Evolutionary conservation across 345 rosid species (phyloP).

Genomic region (Psidium friedrichsthalianum): DNA sequence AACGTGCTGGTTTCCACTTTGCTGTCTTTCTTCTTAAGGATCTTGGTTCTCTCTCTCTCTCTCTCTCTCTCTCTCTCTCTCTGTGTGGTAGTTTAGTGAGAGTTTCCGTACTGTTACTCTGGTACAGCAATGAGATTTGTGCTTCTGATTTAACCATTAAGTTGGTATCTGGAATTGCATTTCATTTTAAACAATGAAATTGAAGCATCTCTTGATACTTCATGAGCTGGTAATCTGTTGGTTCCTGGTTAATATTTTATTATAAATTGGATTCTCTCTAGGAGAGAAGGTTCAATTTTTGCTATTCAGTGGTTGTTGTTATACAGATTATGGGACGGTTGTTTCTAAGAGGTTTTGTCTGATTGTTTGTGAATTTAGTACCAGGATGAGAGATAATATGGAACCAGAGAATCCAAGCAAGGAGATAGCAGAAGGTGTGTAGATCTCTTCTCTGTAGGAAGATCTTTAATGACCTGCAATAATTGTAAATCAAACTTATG

Average conservation of each 20-base stretch:
- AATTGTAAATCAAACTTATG: neutral
- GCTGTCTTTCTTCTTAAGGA: neutral
- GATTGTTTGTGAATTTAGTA: neutral
- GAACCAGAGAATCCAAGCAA: neutral
- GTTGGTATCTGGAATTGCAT: neutral
- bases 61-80: neutral
- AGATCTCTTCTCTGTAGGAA: neutral
- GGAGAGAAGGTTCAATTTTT: neutral
- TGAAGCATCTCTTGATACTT: neutral
- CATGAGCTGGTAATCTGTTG: neutral
- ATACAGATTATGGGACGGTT: neutral
- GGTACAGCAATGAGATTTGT: neutral
- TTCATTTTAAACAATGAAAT: neutral
- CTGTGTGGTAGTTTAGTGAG: neutral
- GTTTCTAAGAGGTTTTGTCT: neutral
- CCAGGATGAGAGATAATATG: neutral
- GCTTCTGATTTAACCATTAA: neutral
- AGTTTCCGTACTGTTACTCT: neutral
- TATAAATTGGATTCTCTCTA: neutral
- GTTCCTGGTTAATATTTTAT: neutral
- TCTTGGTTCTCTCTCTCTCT: neutral
- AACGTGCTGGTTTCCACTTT: neutral
- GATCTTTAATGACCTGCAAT: neutral
- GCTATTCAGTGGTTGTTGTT: neutral
- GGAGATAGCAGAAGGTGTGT: neutral